Base-by-base conservation (phyloP, 2,329 filamentous ascomycete species). In the Triangularia setosa region DNA sequence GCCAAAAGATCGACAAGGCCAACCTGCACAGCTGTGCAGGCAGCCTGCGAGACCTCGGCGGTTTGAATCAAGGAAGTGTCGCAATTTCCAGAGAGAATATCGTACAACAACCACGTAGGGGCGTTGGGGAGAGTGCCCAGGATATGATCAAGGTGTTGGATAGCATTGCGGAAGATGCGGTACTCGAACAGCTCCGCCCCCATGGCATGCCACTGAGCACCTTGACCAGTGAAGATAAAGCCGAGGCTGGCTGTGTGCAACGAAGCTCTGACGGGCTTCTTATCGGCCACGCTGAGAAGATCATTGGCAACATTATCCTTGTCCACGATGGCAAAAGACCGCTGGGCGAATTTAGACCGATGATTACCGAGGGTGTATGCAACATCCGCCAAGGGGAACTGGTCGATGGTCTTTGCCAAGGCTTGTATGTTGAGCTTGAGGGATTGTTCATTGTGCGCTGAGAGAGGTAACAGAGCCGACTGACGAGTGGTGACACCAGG, bases 11-110 rank as follows among this genome's bases (percentile, higher is more conserved):
- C 74, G 0, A 81, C 72, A 0, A 84, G 67, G 0, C 69, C 78
- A n/a, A 83, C 71, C 61, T 81, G 77, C 1, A 79, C n/a, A 1
- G 76, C 75, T 9, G 75, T 78, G 62, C 73, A 78, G 0, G 75
- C 24, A 4, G 77, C 72, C 54, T 78, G 75, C 18, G 68, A 68
- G 35, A 73, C 60, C n/a, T 68, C 67, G 16, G 67, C 63, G 11
- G 67, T 64, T 28, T 69, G 53, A 14, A 72, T 64, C 7, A 58
- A 57, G 12, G 66, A 61, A 2, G 57, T n/a, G 21, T 60, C 61
- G 21, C 28, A 40, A 54, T 56, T 48, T 16, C 55, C 60, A 27
- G 28, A 62, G 23, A 69, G 55, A 21, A 61, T 62, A 5, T 64
- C 56, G 24, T 21, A 27, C 3, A 65, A 24, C 3, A 57, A 54